Conservation (phyloP, 768 basidiomycete genomes). For the Termitomyces sp. region DNA sequence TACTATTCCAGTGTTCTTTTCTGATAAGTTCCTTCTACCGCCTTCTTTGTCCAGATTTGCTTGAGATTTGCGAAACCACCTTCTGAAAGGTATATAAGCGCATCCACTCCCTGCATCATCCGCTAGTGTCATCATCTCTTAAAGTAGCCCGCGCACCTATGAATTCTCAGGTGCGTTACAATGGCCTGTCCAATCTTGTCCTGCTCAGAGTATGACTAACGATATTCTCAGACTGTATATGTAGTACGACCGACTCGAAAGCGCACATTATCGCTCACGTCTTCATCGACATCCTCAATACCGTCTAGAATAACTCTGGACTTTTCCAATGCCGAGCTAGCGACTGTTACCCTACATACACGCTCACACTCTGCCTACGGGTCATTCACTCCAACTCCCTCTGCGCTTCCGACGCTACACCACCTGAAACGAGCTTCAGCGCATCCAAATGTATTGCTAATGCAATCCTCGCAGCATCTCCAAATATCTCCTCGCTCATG, state of each 20-base stretch:
- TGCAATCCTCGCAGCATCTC: not conserved
- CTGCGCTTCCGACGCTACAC: slow-evolving; percentile 15
- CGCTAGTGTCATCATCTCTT: not conserved
- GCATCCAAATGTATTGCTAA: slow-evolving; percentile 2
- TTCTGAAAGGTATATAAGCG: not conserved
- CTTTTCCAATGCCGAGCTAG: slow-evolving; percentile 7
- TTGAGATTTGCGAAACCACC: not conserved
- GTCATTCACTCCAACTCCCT: slow-evolving; percentile 19
- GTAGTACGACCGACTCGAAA: slow-evolving; percentile 9
- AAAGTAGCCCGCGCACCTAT: not conserved
- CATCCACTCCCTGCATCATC: not conserved
- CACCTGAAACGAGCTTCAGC: slow-evolving; percentile 4
- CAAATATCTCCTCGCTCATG: slow-evolving; percentile 3
- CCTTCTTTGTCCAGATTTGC: not conserved
- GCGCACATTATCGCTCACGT: slow-evolving; percentile 17
- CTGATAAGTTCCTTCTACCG: not conserved
- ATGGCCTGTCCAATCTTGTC: not conserved
- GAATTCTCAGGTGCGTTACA: slow-evolving; percentile 9
- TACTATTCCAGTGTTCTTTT: too few species aligned
- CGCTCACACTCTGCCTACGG: slow-evolving; percentile 14
- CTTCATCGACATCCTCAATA: slow-evolving; percentile 11
- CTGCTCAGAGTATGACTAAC: not conserved
- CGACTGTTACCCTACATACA: slow-evolving; percentile 8
- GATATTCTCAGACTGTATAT: not conserved
- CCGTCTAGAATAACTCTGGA: slow-evolving; percentile 16